Percentiles rank a stretch among this genome's conserved stretches.
These are phyloP conservation scores for Ajuga chamaepitys DNA, from an alignment of 257 asterid species.

Conservation along the genomic window DNA sequence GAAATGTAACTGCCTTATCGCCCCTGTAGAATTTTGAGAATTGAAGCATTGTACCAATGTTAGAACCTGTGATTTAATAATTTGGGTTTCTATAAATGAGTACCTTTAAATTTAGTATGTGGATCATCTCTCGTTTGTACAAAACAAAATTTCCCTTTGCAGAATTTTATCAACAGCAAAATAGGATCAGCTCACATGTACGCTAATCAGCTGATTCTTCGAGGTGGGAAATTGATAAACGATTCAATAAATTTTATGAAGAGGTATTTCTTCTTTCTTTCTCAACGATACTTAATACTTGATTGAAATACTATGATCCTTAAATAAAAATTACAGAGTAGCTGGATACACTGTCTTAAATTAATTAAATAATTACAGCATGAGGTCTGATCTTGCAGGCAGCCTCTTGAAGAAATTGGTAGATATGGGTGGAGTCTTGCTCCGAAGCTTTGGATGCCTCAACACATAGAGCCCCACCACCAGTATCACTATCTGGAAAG, in stretches of 20 bases:
- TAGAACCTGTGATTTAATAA: constrained; percentile 10
- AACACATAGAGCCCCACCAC: constrained; percentile 41
- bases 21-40: background rate
- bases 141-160: background rate
- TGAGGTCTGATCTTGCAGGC: constrained; percentile 67
- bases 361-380: constrained; percentile 31
- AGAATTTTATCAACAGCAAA: background rate
- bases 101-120: background rate
- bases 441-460: constrained; percentile 70
- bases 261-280: too few relatives aligned
- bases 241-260: too few relatives aligned
- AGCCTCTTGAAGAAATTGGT: constrained; percentile 77
- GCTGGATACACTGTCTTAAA: too few relatives aligned
- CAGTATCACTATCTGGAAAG: constrained; percentile 45
- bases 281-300: too few relatives aligned
- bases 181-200: too few relatives aligned
- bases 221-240: too few relatives aligned
- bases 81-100: constrained; percentile 6
- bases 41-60: constrained; percentile 12
- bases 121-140: background rate
- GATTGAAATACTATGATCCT: too few relatives aligned
- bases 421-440: constrained; percentile 40
- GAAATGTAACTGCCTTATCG: constrained; percentile 17
- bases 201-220: too few relatives aligned
- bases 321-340: too few relatives aligned